Conservation (phyloP, 257 asterid genomes). For the Solanum etuberosum region DNA sequence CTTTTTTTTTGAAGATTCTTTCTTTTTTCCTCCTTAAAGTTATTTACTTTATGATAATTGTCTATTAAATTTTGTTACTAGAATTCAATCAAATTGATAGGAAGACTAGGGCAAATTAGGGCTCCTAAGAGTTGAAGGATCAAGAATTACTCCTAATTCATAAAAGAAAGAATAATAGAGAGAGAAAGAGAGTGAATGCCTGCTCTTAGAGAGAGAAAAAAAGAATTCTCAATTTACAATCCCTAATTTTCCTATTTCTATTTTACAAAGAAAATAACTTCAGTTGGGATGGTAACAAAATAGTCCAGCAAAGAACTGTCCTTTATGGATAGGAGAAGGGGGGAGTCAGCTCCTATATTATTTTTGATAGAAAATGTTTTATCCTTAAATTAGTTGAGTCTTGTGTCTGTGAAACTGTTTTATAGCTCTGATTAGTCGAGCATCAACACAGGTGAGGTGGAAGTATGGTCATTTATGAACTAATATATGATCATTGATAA, state of each 20-base stretch:
- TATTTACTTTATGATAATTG: background rate
- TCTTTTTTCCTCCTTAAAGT: background rate
- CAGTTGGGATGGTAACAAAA: background rate
- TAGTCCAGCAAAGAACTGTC: background rate
- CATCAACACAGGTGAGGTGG: rapidly evolving
- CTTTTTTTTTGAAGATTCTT: background rate
- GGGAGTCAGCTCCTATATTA: background rate
- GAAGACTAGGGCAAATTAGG: background rate
- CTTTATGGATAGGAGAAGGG: background rate
- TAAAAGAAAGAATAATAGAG: background rate
- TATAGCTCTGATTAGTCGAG: too few species aligned
- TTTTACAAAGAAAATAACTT: background rate
- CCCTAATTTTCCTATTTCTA: background rate
- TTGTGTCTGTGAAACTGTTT: rapidly evolving
- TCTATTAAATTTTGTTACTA: background rate
- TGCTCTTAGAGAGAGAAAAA: background rate
- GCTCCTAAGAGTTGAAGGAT: background rate
- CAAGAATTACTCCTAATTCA: background rate
- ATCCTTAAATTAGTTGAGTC: too few species aligned
- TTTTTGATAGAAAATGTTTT: background rate
- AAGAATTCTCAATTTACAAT: background rate
- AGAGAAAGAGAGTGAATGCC: background rate
- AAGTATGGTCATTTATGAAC: too few species aligned
- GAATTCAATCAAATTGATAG: background rate
- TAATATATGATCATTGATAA: background rate